Evolutionary conservation across 345 rosid species (phyloP).

Genomic region (Xanthoceras sorbifolium): DNA sequence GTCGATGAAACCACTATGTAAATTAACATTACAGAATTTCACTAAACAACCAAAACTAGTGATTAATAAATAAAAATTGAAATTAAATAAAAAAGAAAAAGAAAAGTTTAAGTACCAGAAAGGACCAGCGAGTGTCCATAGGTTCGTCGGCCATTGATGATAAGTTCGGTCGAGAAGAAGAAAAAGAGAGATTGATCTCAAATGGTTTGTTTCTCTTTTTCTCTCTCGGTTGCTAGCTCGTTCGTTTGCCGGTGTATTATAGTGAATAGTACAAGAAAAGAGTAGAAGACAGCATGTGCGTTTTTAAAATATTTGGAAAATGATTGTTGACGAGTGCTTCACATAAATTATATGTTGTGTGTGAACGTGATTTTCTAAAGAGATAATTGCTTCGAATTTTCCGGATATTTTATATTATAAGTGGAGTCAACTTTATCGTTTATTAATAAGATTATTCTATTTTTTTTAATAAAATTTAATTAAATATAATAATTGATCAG

Average conservation of each 20-base stretch:
- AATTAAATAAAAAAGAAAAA: background rate
- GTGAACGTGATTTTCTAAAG: too few species aligned
- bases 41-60: background rate
- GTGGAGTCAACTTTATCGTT: too few species aligned
- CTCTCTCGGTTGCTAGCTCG: background rate
- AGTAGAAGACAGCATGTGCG: background rate
- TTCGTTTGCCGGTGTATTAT: too few species aligned
- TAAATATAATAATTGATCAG: too few species aligned
- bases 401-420: too few species aligned
- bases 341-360: too few species aligned
- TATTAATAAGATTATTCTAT: too few species aligned
- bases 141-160: constrained; percentile 70
- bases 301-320: background rate
- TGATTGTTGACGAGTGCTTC: too few species aligned
- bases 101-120: constrained; percentile 51
- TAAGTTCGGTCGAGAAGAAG: constrained; percentile 19
- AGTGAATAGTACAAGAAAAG: background rate
- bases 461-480: too few species aligned
- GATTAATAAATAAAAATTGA: background rate
- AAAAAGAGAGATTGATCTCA: constrained; percentile 22
- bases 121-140: constrained; percentile 79
- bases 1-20: background rate
- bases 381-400: too few species aligned
- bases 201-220: constrained; percentile 4
- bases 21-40: background rate